Base-by-base conservation (phyloP, 129 eudicot genomes). In the Heracleum sosnowskyi region DNA sequence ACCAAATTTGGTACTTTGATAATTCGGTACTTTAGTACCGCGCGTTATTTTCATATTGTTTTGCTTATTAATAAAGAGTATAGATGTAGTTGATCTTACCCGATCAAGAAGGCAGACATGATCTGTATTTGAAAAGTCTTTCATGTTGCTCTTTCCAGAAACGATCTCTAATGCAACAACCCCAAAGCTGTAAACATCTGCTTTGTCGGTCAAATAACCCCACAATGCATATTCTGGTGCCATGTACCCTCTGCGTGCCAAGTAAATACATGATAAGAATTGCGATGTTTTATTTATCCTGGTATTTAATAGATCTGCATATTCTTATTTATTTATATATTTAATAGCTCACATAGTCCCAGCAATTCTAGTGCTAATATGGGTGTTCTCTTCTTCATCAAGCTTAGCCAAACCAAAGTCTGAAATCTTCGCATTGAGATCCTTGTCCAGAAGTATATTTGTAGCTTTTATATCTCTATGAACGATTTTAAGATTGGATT, bases 401-500 rank as follows among this genome's bases (percentile, higher is more conserved):
- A 90, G 96, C 77, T 81, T 88, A 46, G 96, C 96, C 77, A 90
- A 77, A 76, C 96, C 96, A 83, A 90, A 90, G 76, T 88, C 92
- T 4, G 92, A 90, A 62, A 90, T 90, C 80, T 88, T 86, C 20
- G 96, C 83, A 64, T 82, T 88, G 8, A 88, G 85, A 34, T 88
- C 82, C 26, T 64, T 57, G 69, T 90, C 96, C 31, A 90, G 86
- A 18, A 90, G 88, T 45, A 90, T 49, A 69, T 90, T 90, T 42
- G 81, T 76, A 11, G 89, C 84, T 81, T 90, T 90, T 72, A 90
- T 88, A 47, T 90, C 92, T 53, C 96, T 82, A 74, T 90, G 96
- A 66, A 90, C 91, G 46, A 90, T 86, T 74, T 73, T 90, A 36
- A 90, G 77, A 33, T 60, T 41, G 17, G 92, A 84, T 42, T 88